Evolutionary conservation across 345 rosid species (phyloP).

Genomic region (Litchi chinensis): DNA sequence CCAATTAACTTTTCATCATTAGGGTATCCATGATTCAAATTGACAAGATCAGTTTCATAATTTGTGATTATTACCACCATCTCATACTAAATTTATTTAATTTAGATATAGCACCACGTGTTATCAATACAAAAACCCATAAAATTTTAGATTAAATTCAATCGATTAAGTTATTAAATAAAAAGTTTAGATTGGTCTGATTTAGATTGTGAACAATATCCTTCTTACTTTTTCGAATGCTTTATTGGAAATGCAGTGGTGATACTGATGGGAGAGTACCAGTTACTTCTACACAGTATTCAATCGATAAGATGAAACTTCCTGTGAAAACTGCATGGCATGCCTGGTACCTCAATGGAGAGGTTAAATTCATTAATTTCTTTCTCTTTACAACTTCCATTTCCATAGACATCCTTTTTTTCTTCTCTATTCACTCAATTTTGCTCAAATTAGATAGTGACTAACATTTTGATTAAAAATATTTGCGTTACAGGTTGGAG

Average conservation of each 20-base stretch:
- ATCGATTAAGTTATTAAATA: too few species aligned
- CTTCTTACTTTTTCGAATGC: neutral
- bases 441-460: neutral
- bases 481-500: conserved; percentile 56
- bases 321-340: conserved; percentile 62
- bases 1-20: neutral
- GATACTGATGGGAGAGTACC: conserved; percentile 87
- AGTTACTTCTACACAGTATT: conserved; percentile 73
- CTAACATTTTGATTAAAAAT: neutral
- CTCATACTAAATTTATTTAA: too few species aligned
- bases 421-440: neutral
- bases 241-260: conserved; percentile 55
- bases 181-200: too few species aligned
- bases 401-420: too few species aligned
- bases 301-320: conserved; percentile 64
- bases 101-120: too few species aligned
- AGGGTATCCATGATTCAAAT: neutral
- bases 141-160: too few species aligned
- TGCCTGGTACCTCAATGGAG: conserved; percentile 70
- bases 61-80: neutral
- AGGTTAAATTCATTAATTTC: conserved; percentile 35
- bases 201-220: neutral
- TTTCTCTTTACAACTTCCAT: too few species aligned
- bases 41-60: neutral
- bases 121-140: too few species aligned